Base-by-base conservation (phyloP, 75 land plant genomes). In the Cupressus sempervirens region DNA sequence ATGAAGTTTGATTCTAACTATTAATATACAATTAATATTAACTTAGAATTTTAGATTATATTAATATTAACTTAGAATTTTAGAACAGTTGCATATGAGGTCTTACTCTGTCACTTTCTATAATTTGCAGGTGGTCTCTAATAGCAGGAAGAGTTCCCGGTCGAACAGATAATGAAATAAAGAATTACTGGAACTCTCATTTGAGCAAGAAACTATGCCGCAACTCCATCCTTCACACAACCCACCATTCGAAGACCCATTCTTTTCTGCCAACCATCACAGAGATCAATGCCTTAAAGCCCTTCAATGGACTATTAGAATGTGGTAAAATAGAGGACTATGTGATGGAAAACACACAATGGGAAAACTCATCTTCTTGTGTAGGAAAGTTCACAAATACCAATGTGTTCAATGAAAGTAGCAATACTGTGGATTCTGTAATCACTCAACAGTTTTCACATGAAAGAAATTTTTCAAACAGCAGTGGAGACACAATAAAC, bases 81-180 rank as follows among this genome's bases (percentile, higher is more conserved):
- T 15, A 56, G 3, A 18, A 15, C 0, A 15, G 18, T 15, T 68
- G 30, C 0, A 4, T 68, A 9, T 29, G 26, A 29, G 29, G 12
- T 68, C 73, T 68, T 68, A n/a, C 34, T 32, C 3, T 72, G 74
- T 1, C 12, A 1, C 34, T 70, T 72, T 72, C 32, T 72, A 32
- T 72, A 13, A 23, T 62, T 20, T 62, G 35, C 15, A 72, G 74
- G 32, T 72, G 74, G 74, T 72, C 74, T 72, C 36, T 72, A 36
- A 72, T 72, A 10, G 74, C 74, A 32, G 36, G 74, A 72, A 72
- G 74, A 72, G 74, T 72, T 35, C 74, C 74, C 35, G 74, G 74
- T 30, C 14, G 36, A 13, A 72, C 74, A 12, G 36, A 72, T 72
- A 72, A 72, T 72, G 74, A 72, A 72, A 72, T 72, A 14, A 72